phyloP scores from a whole-genome alignment of 176 grass and related monocot genomes.

The Pharus latifolius region DNA sequence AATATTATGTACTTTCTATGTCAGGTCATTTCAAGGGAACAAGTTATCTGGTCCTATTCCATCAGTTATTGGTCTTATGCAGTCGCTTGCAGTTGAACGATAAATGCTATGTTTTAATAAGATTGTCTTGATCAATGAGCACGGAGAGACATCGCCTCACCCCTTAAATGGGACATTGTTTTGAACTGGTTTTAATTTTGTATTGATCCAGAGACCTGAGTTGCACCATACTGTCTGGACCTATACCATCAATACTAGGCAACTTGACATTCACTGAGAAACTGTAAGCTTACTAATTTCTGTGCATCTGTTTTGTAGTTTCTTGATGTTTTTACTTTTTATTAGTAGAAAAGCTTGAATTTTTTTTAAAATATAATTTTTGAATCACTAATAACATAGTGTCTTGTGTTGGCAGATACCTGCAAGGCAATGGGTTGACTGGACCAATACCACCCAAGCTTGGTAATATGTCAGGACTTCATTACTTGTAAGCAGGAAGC shows the following conservation, averaged over 20 bases:
- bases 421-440: conserved; percentile 73
- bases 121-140: conserved; percentile 7
- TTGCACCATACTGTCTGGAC: conserved; percentile 70
- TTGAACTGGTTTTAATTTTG: not conserved
- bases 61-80: conserved; percentile 96
- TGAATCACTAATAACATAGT: not conserved
- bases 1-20: not conserved
- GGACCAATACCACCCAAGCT: conserved; percentile 83
- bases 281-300: not conserved
- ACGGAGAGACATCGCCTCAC: not conserved
- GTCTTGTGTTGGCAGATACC: conserved; percentile 36
- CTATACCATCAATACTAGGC: conserved; percentile 82
- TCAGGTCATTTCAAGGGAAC: conserved; percentile 94
- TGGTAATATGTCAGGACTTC: conserved; percentile 91
- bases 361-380: not conserved
- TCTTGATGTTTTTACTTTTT: not conserved
- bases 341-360: not conserved
- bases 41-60: conserved; percentile 78
- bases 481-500: conserved; percentile 60
- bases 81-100: conserved; percentile 56
- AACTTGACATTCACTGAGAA: conserved; percentile 75
- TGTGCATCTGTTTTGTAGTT: not conserved
- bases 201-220: conserved; percentile 59
- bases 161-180: not conserved
- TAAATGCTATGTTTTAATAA: not conserved